phyloP scores from a whole-genome alignment of 805 yeast genomes.

The Millerago galiae region DNA sequence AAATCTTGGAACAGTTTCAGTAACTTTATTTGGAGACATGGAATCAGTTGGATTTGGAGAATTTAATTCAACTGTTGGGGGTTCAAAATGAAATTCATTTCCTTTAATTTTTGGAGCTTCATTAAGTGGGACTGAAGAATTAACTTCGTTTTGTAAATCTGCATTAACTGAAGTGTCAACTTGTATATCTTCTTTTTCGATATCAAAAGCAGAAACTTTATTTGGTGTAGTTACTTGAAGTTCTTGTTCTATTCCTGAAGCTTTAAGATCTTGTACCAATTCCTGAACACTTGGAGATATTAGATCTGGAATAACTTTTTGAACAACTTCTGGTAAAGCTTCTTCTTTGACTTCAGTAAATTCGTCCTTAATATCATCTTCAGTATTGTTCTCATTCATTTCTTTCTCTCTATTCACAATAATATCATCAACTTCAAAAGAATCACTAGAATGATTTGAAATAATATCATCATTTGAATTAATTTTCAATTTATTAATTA shows the following conservation, averaged over 20 bases:
- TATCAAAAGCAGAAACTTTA: background rate
- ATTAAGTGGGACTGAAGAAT: background rate
- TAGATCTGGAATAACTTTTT: too few relatives aligned
- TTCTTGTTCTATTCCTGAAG: background rate
- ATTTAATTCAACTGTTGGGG: constrained; percentile 1
- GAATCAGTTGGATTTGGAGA: background rate
- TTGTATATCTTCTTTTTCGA: constrained; percentile 15
- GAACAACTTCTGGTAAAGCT: too few relatives aligned
- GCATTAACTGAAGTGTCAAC: constrained; percentile 15
- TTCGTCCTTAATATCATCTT: too few relatives aligned
- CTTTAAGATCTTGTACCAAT: background rate
- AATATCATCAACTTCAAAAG: too few relatives aligned
- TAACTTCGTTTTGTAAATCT: background rate
- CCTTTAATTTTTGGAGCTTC: background rate
- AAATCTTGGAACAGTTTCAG: background rate
- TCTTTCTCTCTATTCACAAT: too few relatives aligned
- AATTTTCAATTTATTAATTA: background rate
- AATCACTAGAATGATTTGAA: too few relatives aligned
- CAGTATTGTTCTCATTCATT: too few relatives aligned
- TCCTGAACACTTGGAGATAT: too few relatives aligned
- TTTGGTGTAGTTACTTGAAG: background rate
- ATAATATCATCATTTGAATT: too few relatives aligned
- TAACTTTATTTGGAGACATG: background rate
- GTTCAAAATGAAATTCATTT: constrained; percentile 11
- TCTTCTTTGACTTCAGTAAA: too few relatives aligned